Conservation (phyloP, 2,329 filamentous ascomycete genomes). For the Colletotrichum echinochloae region DNA sequence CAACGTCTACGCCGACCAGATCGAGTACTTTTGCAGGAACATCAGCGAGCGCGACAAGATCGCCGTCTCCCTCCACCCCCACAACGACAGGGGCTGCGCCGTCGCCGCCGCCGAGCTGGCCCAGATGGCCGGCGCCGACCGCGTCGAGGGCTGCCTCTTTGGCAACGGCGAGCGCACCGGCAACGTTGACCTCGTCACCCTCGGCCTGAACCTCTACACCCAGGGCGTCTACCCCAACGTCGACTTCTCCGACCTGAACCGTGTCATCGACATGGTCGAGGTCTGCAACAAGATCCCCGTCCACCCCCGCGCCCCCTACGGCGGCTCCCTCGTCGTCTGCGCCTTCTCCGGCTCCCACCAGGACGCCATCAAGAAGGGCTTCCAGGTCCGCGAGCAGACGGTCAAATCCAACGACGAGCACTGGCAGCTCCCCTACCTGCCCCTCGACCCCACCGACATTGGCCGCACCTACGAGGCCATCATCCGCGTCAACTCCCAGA, state of each 20-base stretch:
- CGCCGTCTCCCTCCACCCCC: slow-evolving; percentile 89
- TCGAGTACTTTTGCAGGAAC: slow-evolving; percentile 93
- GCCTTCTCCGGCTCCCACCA: slow-evolving; percentile 94
- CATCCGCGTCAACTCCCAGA: slow-evolving; percentile 97
- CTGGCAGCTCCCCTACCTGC: slow-evolving; percentile 88
- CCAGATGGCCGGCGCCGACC: slow-evolving; percentile 95
- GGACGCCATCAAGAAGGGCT: slow-evolving; percentile 95
- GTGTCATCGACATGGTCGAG: slow-evolving; percentile 90
- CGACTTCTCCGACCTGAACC: slow-evolving; percentile 90
- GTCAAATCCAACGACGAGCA: slow-evolving; percentile 71
- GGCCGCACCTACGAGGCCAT: slow-evolving; percentile 97
- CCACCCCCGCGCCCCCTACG: slow-evolving; percentile 90
- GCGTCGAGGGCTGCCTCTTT: slow-evolving; percentile 94
- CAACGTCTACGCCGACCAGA: slow-evolving; percentile 95
- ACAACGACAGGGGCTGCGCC: slow-evolving; percentile 93
- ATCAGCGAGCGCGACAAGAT: slow-evolving; percentile 89
- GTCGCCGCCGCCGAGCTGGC: slow-evolving; percentile 91
- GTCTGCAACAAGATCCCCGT: slow-evolving; percentile 95
- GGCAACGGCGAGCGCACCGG: slow-evolving; percentile 94
- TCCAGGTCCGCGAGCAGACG: slow-evolving; percentile 75
- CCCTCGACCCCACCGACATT: slow-evolving; percentile 92
- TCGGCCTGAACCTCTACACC: slow-evolving; percentile 94
- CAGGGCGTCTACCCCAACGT: slow-evolving; percentile 88
- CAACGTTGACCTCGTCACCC: slow-evolving; percentile 93
- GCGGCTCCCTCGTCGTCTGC: slow-evolving; percentile 89